phyloP scores from a whole-genome alignment of 768 basidiomycete species.

The Naganishia vaughanmartiniae region DNA sequence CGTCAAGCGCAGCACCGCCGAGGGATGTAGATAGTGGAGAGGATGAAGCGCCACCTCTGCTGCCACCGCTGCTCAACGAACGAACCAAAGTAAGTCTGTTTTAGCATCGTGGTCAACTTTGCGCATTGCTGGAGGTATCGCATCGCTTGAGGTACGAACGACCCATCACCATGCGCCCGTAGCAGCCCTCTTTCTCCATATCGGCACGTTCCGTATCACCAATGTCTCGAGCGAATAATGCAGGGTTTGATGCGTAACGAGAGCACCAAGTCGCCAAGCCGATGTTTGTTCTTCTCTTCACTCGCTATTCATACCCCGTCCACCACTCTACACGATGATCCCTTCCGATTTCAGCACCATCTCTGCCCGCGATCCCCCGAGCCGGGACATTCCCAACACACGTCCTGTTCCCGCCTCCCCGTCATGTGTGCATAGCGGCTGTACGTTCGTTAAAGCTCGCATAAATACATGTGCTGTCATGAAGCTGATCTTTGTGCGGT shows the following conservation, averaged over 20 bases:
- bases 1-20: constrained; percentile 7
- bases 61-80: constrained; percentile 7
- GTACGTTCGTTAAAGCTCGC: constrained; percentile 36
- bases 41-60: constrained; percentile 11
- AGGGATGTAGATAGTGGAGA: constrained; percentile 20
- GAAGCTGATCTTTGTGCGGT: neutral
- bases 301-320: neutral
- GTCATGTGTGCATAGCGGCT: constrained; percentile 42
- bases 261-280: neutral
- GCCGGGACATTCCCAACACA: constrained; percentile 50
- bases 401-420: constrained; percentile 50
- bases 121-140: neutral
- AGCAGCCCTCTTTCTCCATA: constrained; percentile 15
- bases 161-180: neutral
- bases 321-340: neutral
- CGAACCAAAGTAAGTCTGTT: constrained; percentile 12
- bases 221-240: neutral
- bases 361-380: constrained; percentile 47
- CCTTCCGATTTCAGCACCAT: constrained; percentile 15
- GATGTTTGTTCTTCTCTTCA: neutral
- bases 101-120: neutral
- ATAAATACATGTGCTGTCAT: neutral
- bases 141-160: too few species aligned
- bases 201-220: constrained; percentile 24
- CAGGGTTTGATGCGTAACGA: constrained; percentile 4